Conservation (phyloP, 148 eudicot genomes). For the Amaranthus hypochondriacus region DNA sequence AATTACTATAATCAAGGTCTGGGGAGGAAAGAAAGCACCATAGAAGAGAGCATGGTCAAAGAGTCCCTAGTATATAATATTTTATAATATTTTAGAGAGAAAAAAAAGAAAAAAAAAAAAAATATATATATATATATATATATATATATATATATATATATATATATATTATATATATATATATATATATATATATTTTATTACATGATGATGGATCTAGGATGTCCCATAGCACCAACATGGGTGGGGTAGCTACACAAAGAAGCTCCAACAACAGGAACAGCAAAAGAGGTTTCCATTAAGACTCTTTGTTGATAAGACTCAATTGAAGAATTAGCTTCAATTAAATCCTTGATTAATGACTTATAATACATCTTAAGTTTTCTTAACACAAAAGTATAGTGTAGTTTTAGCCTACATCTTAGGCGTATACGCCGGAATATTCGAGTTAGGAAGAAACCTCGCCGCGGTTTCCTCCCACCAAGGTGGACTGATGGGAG, state of each 20-base stretch:
- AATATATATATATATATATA: too few species aligned
- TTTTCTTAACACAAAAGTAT: conserved; percentile 33
- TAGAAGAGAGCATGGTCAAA: too few species aligned
- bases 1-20: too few species aligned
- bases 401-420: conserved; percentile 37
- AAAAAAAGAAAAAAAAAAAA: too few species aligned
- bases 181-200: too few species aligned
- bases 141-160: too few species aligned
- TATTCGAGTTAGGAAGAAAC: conserved; percentile 26
- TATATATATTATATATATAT: too few species aligned
- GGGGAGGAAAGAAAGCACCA: too few species aligned
- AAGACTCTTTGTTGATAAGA: conserved; percentile 41
- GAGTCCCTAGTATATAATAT: too few species aligned
- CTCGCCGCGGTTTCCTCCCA: conserved; percentile 30
- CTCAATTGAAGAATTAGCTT: conserved; percentile 34
- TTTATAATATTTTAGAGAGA: too few species aligned
- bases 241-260: not conserved
- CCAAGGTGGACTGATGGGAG: conserved; percentile 41
- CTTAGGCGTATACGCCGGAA: conserved; percentile 34
- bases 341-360: conserved; percentile 43
- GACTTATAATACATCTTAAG: conserved; percentile 39
- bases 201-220: conserved; percentile 2
- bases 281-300: conserved; percentile 27
- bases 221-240: not conserved
- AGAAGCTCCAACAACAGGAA: conserved; percentile 9